Conservation (phyloP, 345 rosid species). For the Acer yangbiense region DNA sequence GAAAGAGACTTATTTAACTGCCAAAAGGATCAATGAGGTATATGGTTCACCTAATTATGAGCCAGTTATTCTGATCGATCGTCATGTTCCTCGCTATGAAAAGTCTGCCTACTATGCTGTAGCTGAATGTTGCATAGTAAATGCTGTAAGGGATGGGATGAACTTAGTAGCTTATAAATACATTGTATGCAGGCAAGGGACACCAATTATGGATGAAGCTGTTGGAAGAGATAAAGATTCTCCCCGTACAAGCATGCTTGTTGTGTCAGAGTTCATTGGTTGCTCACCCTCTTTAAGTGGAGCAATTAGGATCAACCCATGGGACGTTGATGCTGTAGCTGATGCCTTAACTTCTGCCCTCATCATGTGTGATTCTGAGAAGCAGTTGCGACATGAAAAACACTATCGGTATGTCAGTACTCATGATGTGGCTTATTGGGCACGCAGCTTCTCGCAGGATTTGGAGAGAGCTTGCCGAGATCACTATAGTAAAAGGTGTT, state of each 20-base stretch:
- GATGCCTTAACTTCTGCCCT: conserved; percentile 61
- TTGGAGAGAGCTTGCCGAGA: conserved; percentile 71
- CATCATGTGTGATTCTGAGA: conserved; percentile 62
- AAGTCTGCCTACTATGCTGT: conserved; percentile 80
- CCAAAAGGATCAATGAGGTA: conserved; percentile 59
- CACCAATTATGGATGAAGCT: conserved; percentile 58
- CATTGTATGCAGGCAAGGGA: conserved; percentile 77
- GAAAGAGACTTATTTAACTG: conserved; percentile 59
- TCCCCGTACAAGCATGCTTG: conserved; percentile 73
- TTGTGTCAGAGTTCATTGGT: conserved; percentile 81
- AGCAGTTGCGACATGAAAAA: conserved; percentile 73
- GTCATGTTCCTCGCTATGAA: conserved; percentile 68
- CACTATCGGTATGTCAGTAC: conserved; percentile 74
- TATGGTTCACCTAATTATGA: conserved; percentile 60
- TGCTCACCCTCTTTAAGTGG: conserved; percentile 90
- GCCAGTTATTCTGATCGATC: conserved; percentile 74
- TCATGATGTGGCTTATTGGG: conserved; percentile 82
- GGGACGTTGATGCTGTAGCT: conserved; percentile 77
- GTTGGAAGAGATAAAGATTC: conserved; percentile 40
- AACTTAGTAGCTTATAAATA: conserved; percentile 81
- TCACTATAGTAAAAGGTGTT: conserved; percentile 74
- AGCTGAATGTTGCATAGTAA: conserved; percentile 81
- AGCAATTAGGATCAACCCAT: conserved; percentile 82
- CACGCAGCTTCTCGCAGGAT: conserved; percentile 70
- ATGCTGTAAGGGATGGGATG: conserved; percentile 90